Evolutionary conservation across 2,329 filamentous ascomycete species (phyloP), one percentile per base, ranked within the genome.

Genomic region (Pyrenophora teres): DNA sequence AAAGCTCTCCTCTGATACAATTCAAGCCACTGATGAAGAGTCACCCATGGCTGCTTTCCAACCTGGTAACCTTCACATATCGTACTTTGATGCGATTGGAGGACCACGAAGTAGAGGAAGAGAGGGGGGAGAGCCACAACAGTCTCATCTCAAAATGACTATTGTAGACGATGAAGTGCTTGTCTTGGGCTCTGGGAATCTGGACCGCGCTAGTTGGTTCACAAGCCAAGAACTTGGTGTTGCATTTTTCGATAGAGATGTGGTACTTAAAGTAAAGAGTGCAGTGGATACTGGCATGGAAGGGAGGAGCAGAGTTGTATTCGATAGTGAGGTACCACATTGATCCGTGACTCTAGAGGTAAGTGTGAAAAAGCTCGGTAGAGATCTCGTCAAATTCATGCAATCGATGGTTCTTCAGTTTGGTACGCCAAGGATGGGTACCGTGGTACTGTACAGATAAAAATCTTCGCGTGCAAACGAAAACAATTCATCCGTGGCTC

Each of bases 141-240:
- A 90, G 46, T 87, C 85, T 4, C 90, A 95, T 73, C 77, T 93
- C 50, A 95, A 95, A 72, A 80, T 92, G 67, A 87, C 84, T 0
- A 80, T 92, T 46, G 82, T 93, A 2, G 90, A 95, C 68, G 78
- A 79, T 1, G 78, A 85, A 54, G 83, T 85, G 16, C 78, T 87
- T 1, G 79, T 94, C 0, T 75, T 94, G 2, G 90, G 90, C 0
- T 92, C 88, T 15, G 90, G 89, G 1, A 95, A 95, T 68, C 84
- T 92, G 80, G 90, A 95, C 73, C 82, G 90, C 1, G 89, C 90
- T 6, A 92, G 88, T 68, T 94, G 89, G 88, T 92, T 84, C 73
- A 94, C 90, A 4, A 92, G 88, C 70, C 90, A 94, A 73, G 90
- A 95, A 74, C 76, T 94, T 18, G 90, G 90, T 1, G 77, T 94